Base-by-base conservation (phyloP, 1,139 yeast genomes). In the Pichia sp. region DNA sequence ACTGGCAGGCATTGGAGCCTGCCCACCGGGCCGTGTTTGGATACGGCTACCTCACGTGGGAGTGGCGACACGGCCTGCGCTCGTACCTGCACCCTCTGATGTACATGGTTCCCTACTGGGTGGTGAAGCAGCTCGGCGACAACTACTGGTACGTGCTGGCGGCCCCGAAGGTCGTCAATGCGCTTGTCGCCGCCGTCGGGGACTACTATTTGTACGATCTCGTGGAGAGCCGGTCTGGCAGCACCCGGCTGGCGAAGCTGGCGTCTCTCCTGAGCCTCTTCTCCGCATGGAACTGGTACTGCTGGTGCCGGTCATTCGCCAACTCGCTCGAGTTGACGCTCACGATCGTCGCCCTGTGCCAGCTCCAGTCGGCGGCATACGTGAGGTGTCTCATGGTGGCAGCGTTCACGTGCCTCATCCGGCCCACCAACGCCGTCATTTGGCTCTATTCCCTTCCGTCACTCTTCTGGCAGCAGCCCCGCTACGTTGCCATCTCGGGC, bases 1-100 rank as follows among this genome's bases (percentile, higher is more conserved):
- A 78, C 72, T 95, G 86, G 82, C 99, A 95, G 70, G 77, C 93
- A 0, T 72, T 95, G 47, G 99, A 95, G 66, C 97, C 97, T 0
- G 99, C 99, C 0, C 96, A 92, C 69, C 59, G 67, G 10, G 72
- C 77, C 31, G 85, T 85, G 0, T 90, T 78, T 68, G 93, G 95
- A 1, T 86, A 84, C 59, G 99, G 99, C 0, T 82, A 84, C 63
- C 67, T 84, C 49, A 90, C 99, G 0, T 95, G 99, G 99, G 99
- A 95, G 70, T 95, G 99, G 99, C 67, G 73, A 40, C 75, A 78
- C 51, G 85, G 83, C 1, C 72, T 95, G 8, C 72, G 99, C 57
- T 86, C 96, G 15, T 84, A 89, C 45, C 71, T 87, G 0, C 95
- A 90, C 64, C 98, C 99, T 0, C 70, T 85, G 51, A 57, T 92